Conservation (phyloP, 805 yeast genomes). For the Candida vaughaniae region DNA sequence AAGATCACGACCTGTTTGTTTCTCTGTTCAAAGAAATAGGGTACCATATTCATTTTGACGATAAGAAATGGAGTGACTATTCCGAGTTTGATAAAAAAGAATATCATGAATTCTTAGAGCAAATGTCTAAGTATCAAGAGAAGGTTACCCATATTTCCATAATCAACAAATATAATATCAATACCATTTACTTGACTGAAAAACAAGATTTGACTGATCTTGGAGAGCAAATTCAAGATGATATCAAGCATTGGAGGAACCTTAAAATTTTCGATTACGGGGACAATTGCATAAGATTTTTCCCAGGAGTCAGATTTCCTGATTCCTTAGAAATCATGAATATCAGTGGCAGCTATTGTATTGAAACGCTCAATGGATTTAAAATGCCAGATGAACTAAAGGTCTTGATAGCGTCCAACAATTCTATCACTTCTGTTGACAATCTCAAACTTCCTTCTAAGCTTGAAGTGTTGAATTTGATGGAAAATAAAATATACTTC, state of each 20-base stretch:
- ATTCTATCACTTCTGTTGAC: slow-evolving; percentile 35
- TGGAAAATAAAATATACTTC: slow-evolving; percentile 38
- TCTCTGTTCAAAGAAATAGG: slow-evolving; percentile 21
- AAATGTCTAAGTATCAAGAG: slow-evolving; percentile 21
- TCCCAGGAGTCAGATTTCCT: slow-evolving; percentile 42
- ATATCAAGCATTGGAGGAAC: slow-evolving; percentile 33
- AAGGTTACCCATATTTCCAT: slow-evolving; percentile 39
- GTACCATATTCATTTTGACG: slow-evolving; percentile 36
- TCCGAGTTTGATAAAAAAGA: slow-evolving; percentile 20
- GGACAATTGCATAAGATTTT: slow-evolving; percentile 32
- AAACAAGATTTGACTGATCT: slow-evolving; percentile 29
- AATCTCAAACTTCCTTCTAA: slow-evolving; percentile 33
- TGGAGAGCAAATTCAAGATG: slow-evolving; percentile 38
- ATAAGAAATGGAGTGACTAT: slow-evolving; percentile 32
- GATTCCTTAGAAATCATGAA: slow-evolving; percentile 37
- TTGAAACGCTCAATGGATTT: slow-evolving; percentile 40
- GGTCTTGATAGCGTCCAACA: slow-evolving; percentile 31
- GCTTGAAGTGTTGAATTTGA: slow-evolving; percentile 32
- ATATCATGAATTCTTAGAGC: slow-evolving; percentile 25
- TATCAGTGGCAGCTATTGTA: slow-evolving; percentile 38
- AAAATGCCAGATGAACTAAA: slow-evolving; percentile 34
- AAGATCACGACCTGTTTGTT: slow-evolving; percentile 15
- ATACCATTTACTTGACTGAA: slow-evolving; percentile 34
- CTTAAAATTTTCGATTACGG: slow-evolving; percentile 36
- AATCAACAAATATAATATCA: slow-evolving; percentile 35